Evolutionary conservation across 768 basidiomycete species (phyloP), one percentile per base, ranked within the genome.

Genomic region (Plicaturopsis crispa): DNA sequence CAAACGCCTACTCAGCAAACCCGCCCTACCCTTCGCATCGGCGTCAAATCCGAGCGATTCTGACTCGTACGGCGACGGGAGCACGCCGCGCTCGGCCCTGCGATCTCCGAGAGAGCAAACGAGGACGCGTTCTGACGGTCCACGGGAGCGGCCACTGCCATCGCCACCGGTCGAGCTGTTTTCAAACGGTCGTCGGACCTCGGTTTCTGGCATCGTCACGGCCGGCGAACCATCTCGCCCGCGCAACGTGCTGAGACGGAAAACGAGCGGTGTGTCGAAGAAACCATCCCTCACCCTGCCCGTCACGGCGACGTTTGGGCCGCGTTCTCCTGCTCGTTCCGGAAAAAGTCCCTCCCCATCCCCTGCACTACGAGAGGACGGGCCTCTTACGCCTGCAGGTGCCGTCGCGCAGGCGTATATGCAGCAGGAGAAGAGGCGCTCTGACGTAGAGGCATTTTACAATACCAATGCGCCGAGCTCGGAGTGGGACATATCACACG

Each of bases 331-430:
- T n/a, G n/a, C n/a, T n/a, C n/a, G n/a, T n/a, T n/a, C n/a, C n/a
- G n/a, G n/a, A n/a, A n/a, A n/a, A n/a, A n/a, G n/a, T n/a, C n/a
- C n/a, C n/a, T 7, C 33, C 10, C 10, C 8, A 7, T 34, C 33
- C 12, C 33, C 33, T 7, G 8, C 17, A 8, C 8, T 16, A 34
- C 8, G 10, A 12, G 10, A 31, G 36, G 41, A 32, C 17, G 28
- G 33, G 31, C 23, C 50, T 5, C 55, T 72, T 17, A 73, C 73
- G 1, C 70, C 73, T 2, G 69, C 71, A 0, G 59, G 63, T 1
- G 65, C 64, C 1, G 64, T 74, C 24, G 68, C 57, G 3, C 62
- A 62, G 24, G 69, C 70, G 7, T 75, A 75, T 49, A 72, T 69
- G 49, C 62, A 63, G 33, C 71, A 67, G 37, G 48, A 58, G 2